Conservation (phyloP, 2,329 filamentous ascomycete species). For the Trichoderma afroharzianum region DNA sequence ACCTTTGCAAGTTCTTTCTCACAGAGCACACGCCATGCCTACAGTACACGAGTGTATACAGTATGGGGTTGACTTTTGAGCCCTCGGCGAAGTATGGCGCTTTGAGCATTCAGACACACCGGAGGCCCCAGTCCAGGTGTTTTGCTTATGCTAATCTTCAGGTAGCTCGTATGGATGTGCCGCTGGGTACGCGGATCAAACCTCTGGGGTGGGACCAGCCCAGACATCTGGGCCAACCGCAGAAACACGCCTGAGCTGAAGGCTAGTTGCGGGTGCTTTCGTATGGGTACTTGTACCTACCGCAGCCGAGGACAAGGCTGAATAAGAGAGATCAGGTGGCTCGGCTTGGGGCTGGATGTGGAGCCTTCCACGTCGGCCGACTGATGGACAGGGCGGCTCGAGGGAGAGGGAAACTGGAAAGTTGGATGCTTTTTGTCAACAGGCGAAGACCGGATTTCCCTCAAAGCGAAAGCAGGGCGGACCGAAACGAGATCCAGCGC, state of each 20-base stretch:
- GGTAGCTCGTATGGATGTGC: not conserved
- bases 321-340: not conserved
- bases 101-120: not conserved
- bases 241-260: not conserved
- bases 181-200: not conserved
- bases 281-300: not conserved
- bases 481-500: conserved; percentile 7
- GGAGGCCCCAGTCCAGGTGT: too few relatives aligned
- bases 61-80: not conserved
- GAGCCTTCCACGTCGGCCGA: not conserved
- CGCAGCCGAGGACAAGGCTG: not conserved
- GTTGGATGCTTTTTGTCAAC: not conserved
- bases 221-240: not conserved
- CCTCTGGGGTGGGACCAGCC: not conserved
- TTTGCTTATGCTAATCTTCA: not conserved
- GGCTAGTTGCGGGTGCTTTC: not conserved
- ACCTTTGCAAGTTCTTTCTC: not conserved
- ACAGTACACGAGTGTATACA: not conserved
- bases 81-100: not conserved
- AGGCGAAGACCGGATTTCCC: not conserved
- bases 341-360: not conserved
- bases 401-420: not conserved
- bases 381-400: not conserved
- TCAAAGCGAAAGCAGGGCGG: not conserved
- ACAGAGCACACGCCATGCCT: not conserved